Evolutionary conservation across 2,329 filamentous ascomycete species (phyloP).

Genomic region (Madurella mycetomatis): DNA sequence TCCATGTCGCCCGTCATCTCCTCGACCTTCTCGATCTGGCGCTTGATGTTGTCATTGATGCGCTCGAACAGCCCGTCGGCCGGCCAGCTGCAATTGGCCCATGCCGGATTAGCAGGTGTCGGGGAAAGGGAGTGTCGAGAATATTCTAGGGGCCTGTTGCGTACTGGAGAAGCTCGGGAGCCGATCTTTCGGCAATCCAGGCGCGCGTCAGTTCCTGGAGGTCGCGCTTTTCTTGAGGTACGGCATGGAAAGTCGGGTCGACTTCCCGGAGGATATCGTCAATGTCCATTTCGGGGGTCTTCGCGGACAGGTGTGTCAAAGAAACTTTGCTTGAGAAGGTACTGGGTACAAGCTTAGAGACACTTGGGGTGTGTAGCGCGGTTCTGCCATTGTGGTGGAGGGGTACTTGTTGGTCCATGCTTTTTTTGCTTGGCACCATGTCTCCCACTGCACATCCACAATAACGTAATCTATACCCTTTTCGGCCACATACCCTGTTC

Average conservation of each 20-base stretch:
- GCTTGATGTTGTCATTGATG: slow-evolving; percentile 59
- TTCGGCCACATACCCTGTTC: no score
- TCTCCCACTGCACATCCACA: no score
- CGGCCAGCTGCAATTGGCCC: slow-evolving; percentile 50
- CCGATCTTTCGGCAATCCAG: slow-evolving; percentile 88
- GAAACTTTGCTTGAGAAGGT: no score
- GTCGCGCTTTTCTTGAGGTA: slow-evolving; percentile 63
- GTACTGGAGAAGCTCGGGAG: slow-evolving; percentile 83
- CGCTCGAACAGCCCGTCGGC: slow-evolving; percentile 74
- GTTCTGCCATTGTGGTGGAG: no score
- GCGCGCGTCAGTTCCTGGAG: slow-evolving; percentile 84
- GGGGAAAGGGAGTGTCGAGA: not conserved
- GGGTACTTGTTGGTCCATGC: no score
- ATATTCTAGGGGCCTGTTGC: slow-evolving; percentile 19
- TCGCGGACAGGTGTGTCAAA: not conserved
- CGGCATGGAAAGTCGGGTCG: slow-evolving; percentile 52
- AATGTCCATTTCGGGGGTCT: slow-evolving; percentile 58
- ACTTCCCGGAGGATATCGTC: slow-evolving; percentile 75
- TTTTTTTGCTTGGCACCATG: no score
- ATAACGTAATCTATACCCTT: no score
- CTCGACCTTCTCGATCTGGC: slow-evolving; percentile 37
- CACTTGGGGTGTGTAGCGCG: no score
- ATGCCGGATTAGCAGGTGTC: not conserved
- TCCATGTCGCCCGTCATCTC: slow-evolving; percentile 77
- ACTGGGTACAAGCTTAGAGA: no score